Percentiles rank a stretch among this genome's conserved stretches.
These are phyloP conservation scores for Aspergillus panamensis DNA, from an alignment of 495 filamentous ascomycete genomes.

Conservation along the genomic window DNA sequence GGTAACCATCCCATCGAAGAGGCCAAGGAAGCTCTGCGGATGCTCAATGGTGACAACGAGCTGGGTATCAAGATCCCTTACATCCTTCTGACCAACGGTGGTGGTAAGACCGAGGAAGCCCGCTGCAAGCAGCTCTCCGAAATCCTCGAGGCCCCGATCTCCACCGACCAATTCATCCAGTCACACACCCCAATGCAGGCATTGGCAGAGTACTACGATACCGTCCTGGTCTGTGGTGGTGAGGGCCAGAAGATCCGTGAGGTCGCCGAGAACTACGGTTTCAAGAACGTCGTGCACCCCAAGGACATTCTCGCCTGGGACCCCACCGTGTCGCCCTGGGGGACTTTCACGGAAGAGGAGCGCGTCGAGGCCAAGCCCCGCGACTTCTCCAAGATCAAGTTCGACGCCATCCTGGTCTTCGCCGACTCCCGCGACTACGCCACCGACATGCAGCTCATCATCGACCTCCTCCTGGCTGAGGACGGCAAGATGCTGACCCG, in stretches of 20 bases:
- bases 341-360: conserved; percentile 67
- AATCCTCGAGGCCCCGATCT: conserved; percentile 69
- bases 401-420: conserved; percentile 80
- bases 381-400: conserved; percentile 65
- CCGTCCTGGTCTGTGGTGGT: conserved; percentile 82
- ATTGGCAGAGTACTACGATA: conserved; percentile 75
- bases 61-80: conserved; percentile 84
- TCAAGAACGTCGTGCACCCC: conserved; percentile 82
- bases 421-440: conserved; percentile 81
- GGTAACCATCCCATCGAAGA: conserved; percentile 77
- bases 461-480: conserved; percentile 74
- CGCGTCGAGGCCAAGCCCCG: conserved; percentile 62
- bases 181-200: conserved; percentile 93
- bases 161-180: conserved; percentile 87
- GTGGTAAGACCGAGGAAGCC: conserved; percentile 83
- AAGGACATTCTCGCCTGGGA: conserved; percentile 89
- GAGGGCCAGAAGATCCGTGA: conserved; percentile 85
- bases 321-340: conserved; percentile 76
- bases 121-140: conserved; percentile 74
- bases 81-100: conserved; percentile 92
- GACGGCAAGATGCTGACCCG: conserved; percentile 64
- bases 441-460: conserved; percentile 80
- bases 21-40: conserved; percentile 78
- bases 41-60: conserved; percentile 81
- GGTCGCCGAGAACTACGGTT: conserved; percentile 84